Base-by-base conservation (phyloP, 2,329 filamentous ascomycete genomes). In the Fusarium verticillioides region DNA sequence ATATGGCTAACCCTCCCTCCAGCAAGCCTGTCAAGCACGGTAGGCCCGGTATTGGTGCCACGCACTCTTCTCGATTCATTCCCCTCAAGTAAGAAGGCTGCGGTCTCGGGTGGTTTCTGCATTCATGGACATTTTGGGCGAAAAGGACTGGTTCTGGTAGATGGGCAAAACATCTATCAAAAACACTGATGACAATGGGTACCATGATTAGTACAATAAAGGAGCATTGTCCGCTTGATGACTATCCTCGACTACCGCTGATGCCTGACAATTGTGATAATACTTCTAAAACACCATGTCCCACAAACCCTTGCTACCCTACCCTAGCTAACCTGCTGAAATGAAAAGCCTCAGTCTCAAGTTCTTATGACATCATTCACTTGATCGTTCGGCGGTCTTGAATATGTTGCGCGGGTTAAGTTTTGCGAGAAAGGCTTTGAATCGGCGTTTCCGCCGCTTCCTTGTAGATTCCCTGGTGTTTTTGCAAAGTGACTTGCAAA, bases 21-120 rank as follows among this genome's bases (percentile, higher is more conserved):
- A 97, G 95, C 94, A 95, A 95, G 90, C 96, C 96, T 83, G 96
- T 99, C 93, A 99, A 98, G 94, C 96, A 99, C 93, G 96, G 96
- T 92, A 91, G 96, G 87, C 96, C 96, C 84, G 96, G 96, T 98
- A 99, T 99, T 84, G 96, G 96, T 97, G 96, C 96, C 84, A 99
- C 96, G 82, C 95, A 99, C 94, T 98, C 96, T 90, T 99, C 96
- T 87, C 95, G 96, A 92, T 99, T 99, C 93, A 99, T 99, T 91
- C 96, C 96, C 87, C 93, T 99, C 87, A 99, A 99, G 91, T 98
- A 98, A 91, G 88, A 96, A 90, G 87, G 83, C 81, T 83, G 82
- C 81, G 82, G 83, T 83, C 82, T 83, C 72, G 82, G 83, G 85
- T 84, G 85, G 84, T 86, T 85, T 84, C 84, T 87, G 86, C 86